Evolutionary conservation across 345 rosid genomes (phyloP).

Genomic region (Erodium maritimum): DNA sequence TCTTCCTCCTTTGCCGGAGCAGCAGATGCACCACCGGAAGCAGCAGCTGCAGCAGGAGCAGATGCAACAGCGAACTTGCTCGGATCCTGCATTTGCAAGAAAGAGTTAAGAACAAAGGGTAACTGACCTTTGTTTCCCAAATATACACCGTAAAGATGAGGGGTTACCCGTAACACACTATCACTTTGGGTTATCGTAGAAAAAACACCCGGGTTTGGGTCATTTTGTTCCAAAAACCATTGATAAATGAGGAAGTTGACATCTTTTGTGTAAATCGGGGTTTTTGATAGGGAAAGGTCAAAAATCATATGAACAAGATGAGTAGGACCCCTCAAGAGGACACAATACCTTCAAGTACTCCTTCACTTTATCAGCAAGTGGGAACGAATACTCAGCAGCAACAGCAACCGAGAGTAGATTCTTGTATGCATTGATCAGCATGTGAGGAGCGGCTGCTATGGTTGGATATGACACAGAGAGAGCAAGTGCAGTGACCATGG

Average conservation of each 20-base stretch:
- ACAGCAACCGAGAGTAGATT: constrained; percentile 59
- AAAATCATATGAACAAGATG: neutral
- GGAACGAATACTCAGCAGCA: constrained; percentile 61
- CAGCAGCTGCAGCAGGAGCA: constrained; percentile 25
- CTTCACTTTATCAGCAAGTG: constrained; percentile 74
- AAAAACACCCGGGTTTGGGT: too few species aligned
- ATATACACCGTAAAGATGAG: too few species aligned
- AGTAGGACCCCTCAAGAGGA: neutral
- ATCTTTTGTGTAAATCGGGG: too few species aligned
- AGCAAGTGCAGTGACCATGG: constrained; percentile 54
- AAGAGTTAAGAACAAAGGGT: neutral
- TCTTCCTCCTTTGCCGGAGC: constrained; percentile 44
- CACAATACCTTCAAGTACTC: constrained; percentile 57
- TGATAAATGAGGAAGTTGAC: too few species aligned
- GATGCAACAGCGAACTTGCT: constrained; percentile 54
- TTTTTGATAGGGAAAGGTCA: too few species aligned
- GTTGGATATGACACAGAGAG: constrained; percentile 75
- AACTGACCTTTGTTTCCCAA: too few species aligned
- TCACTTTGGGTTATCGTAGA: too few species aligned
- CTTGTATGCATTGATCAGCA: constrained; percentile 91
- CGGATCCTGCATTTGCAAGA: constrained; percentile 51
- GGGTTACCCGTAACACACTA: too few species aligned
- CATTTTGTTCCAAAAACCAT: too few species aligned
- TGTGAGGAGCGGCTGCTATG: constrained; percentile 79
- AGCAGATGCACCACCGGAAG: constrained; percentile 17